Evolutionary conservation across 1,284 basidiomycete genomes (phyloP), one percentile per base, ranked within the genome.

Genomic region (Pterulicium gracile): DNA sequence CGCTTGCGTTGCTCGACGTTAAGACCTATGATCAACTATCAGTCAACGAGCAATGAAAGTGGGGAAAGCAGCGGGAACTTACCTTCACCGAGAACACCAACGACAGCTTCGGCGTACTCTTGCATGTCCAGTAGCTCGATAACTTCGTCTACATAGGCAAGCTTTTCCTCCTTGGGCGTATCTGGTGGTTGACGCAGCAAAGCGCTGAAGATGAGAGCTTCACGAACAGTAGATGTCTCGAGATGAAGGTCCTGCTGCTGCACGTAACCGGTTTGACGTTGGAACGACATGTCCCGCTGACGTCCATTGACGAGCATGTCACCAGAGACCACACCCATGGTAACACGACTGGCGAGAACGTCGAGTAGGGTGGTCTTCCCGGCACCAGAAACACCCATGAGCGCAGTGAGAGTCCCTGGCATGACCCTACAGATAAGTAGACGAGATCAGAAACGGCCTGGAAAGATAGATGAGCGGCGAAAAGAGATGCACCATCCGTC

Each of bases 161-260:
- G 72, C 66, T 92, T 92, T 60, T 92, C 88, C 14, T 62, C 66
- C 40, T 75, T 58, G 3, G 86, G 67, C 4, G 88, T 75, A 4
- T 72, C 66, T 3, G 69, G 61, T 3, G 86, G 82, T 59, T 93
- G 89, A 44, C 89, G 80, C 10, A 93, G 69, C 54, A 79, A 72
- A 0, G 89, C 90, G 12, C 81, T 86, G 69, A 93, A 90, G 18
- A 82, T 64, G 0, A 94, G 68, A 3, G 89, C 87, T 59, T 94
- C 89, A 35, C 88, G 78, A 17, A 94, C 88, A n/a, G 81, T 85
- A 7, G 68, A 63, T 14, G 73, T 77, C 1, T 75, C 65, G 46
- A 81, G 59, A 60, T 87, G 83, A 0, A 81, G 79, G 60, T 88
- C 86, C 68, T 81, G 79, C 61, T 88, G 86, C 60, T 88, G 83